Evolutionary conservation across 208 protist species (phyloP), one percentile per base, ranked within the genome.

Genomic region (Kentomonas sorsogonicus): DNA sequence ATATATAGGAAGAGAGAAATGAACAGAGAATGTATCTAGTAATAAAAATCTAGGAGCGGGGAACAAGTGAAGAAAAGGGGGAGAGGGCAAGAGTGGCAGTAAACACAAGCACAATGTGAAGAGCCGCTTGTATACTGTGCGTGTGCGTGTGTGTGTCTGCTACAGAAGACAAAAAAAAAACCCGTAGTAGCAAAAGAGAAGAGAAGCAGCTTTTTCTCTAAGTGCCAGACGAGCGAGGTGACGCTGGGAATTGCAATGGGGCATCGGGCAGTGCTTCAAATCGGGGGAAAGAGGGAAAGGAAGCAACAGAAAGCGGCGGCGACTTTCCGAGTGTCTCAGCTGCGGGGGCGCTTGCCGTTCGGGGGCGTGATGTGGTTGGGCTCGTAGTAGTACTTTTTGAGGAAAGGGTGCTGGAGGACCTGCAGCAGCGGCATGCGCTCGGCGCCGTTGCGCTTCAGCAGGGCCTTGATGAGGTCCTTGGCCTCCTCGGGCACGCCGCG

Each of bases 341-440:
- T 60, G 57, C 86, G 79, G 7, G 69, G 66, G 15, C 83, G 74
- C 69, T 94, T 94, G 2, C 79, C 79, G 7, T 76, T 74, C 22
- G 88, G 88, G 0, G 88, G 88, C 11, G 74, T 77, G 39, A 95
- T 73, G 41, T 75, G 72, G 65, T 94, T 95, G 3, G 84, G 84
- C 0, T 60, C 53, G 69, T 92, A 93, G 71, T 96, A 96, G 72
- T 94, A 93, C 52, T 96, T 93, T 40, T 93, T 66, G 18, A 96
- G 63, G 57, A 96, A 96, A 0, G 83, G 79, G 47, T 96, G 90
- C 18, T 73, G 72, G 7, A 94, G 67, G 2, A 94, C 82, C n/a
- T 79, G 77, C 47, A 92, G 81, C 34, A 94, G 70, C 20, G 78
- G 67, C 72, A 96, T 66, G 4, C 90, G 79, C 58, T 86, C 81